A percentile compares a stretch with the other conserved stretches of the same genome.
phyloP scores from a whole-genome alignment of 176 grass and related monocot genomes.

The Bothriochloa decipiens region DNA sequence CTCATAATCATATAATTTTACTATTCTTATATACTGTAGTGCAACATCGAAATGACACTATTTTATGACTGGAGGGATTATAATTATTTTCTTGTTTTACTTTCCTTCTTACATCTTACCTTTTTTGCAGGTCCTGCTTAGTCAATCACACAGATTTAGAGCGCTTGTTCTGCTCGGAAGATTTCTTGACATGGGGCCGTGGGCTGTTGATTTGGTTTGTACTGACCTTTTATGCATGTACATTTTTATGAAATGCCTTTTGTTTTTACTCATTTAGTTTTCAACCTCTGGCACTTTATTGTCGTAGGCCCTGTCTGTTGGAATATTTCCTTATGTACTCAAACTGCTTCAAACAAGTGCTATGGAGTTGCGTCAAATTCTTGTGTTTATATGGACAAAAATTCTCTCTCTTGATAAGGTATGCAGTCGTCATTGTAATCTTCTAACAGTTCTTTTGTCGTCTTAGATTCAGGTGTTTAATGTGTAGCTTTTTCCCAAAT shows the following conservation, averaged over 20 bases:
- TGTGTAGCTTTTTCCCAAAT: conserved; percentile 14
- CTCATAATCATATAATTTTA: neutral
- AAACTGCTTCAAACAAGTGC: conserved; percentile 98
- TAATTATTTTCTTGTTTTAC: conserved; percentile 20
- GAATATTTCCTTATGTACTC: conserved; percentile 96
- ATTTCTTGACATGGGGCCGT: conserved; percentile 99
- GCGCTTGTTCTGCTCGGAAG: conserved; percentile 97
- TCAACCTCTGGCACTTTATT: conserved; percentile 36
- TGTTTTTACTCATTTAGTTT: conserved; percentile 9
- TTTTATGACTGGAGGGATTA: neutral
- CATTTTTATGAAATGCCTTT: conserved; percentile 18
- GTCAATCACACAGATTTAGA: conserved; percentile 95
- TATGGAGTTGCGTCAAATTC: conserved; percentile 88
- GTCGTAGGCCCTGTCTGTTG: conserved; percentile 87
- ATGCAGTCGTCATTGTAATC: conserved; percentile 16
- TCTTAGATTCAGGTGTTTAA: conserved; percentile 30
- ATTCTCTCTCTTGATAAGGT: conserved; percentile 99
- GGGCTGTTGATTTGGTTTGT: conserved; percentile 96
- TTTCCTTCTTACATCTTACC: conserved; percentile 16
- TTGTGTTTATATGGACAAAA: conserved; percentile 99
- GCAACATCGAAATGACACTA: neutral
- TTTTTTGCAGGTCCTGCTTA: conserved; percentile 83
- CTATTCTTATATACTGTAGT: neutral
- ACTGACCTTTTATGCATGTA: conserved; percentile 24
- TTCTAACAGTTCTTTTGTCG: neutral